Base-by-base conservation (phyloP, 345 rosid genomes). In the Brassica incana region DNA sequence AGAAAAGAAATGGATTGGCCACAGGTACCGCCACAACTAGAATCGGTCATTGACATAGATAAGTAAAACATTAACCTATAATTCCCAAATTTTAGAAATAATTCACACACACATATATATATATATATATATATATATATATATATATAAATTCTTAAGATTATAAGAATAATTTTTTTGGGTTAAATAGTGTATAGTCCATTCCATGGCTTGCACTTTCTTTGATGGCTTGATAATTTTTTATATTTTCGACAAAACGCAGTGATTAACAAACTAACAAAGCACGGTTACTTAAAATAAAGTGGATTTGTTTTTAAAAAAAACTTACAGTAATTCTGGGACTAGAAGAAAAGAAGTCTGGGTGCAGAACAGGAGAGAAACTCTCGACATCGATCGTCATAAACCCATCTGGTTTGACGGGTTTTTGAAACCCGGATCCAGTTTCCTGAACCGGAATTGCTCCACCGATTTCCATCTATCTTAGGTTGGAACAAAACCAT, bases 371-470 rank as follows among this genome's bases (percentile, higher is more conserved):
- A 73, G 68, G 78, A 58, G 88, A 69, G 83, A 90, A 85, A 77
- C 81, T 85, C 52, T 89, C 96, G 81, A 91, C 87, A 81, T 91
- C 90, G 54, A 92, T 89, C 23, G 89, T 89, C 23, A 89, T 90
- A 71, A 89, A 90, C 83, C 84, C 84, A 56, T 87, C 92, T 40
- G 94, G 79, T 52, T 86, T 87, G 73, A 85, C 88, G 9, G 80
- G 5, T 5, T 61, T 71, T 62, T 73, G 72, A 74, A 74, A 85
- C 27, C 86, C 87, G 65, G 85, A 80, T 20, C 90, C 91, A 75
- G 80, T 87, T 71, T 83, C 60, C 4, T 86, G 88, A 84, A 86
- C 92, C 33, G 84, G 77, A 75, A 75, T 8, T 16, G 45, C n/a
- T 63, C 71, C 66, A 74, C 67, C 79, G 3, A 40, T 75, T 63